A percentile compares a stretch with the other conserved stretches of the same genome.
These are phyloP conservation scores for Glycine tomentella DNA, from an alignment of 306 rosid genomes.

Conservation along the genomic window DNA sequence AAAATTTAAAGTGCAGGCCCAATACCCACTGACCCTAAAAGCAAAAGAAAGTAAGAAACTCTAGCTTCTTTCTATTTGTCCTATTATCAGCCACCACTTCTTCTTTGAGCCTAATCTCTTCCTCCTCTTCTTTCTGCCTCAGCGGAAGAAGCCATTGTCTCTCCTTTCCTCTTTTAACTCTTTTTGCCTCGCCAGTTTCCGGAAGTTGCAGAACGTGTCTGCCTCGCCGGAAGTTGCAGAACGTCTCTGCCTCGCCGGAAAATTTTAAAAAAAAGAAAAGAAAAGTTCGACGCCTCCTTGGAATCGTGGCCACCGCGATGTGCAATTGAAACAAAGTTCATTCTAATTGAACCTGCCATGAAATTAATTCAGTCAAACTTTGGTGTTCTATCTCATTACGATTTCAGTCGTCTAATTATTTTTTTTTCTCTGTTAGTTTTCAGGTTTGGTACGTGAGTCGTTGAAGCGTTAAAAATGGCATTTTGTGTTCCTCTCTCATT, in stretches of 20 bases:
- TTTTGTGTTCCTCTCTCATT: conserved; percentile 54
- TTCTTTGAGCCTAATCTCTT: no score
- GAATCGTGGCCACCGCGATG: no score
- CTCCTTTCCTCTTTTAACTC: background rate
- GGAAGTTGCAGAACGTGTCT: background rate
- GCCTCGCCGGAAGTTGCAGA: background rate
- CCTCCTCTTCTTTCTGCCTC: background rate
- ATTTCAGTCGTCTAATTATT: conserved; percentile 4
- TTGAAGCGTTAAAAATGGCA: conserved; percentile 50
- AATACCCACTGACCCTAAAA: no score
- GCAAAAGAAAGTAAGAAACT: no score
- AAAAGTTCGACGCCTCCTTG: no score
- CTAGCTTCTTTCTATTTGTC: no score
- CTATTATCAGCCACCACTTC: no score
- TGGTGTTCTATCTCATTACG: conserved; percentile 1
- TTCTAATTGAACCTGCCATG: background rate
- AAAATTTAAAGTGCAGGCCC: no score
- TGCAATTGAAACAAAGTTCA: no score
- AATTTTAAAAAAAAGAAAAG: no score
- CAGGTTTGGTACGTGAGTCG: conserved; percentile 44
- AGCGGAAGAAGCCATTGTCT: background rate
- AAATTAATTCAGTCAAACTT: conserved; percentile 2
- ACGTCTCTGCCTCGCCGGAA: background rate
- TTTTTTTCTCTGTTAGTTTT: background rate
- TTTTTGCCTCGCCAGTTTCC: background rate